phyloP scores from a whole-genome alignment of 2,329 filamentous ascomycete genomes.

The Sporothrix inflata region DNA sequence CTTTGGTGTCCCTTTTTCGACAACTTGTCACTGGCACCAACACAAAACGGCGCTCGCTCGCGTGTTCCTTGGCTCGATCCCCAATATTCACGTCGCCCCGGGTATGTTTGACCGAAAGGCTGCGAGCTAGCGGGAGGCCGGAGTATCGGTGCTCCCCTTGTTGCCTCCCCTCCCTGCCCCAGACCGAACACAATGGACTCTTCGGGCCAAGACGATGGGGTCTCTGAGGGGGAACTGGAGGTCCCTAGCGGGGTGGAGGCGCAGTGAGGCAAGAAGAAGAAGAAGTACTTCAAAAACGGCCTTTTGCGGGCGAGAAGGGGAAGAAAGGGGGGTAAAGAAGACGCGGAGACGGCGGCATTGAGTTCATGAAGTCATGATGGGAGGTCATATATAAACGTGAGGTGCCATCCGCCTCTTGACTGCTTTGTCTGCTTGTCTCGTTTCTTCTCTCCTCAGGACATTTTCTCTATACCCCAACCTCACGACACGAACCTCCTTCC shows the following conservation, averaged over 20 bases:
- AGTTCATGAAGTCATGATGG: conserved; percentile 19
- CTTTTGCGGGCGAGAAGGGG: neutral
- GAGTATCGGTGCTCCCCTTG: conserved; percentile 7
- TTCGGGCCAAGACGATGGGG: neutral
- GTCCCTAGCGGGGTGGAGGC: neutral
- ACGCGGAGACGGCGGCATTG: neutral
- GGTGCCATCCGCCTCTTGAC: neutral
- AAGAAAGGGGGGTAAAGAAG: neutral
- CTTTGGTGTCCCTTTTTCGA: neutral
- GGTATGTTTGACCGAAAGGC: conserved; percentile 22
- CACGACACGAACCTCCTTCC: neutral
- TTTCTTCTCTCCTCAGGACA: neutral
- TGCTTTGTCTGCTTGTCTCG: neutral
- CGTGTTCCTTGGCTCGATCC: conserved; percentile 6
- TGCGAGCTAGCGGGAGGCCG: conserved; percentile 10
- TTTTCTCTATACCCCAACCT: neutral
- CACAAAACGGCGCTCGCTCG: neutral
- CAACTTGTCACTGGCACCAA: neutral
- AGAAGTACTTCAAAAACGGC: neutral
- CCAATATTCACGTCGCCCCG: conserved; percentile 18
- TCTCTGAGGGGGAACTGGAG: conserved; percentile 17
- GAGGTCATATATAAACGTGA: neutral
- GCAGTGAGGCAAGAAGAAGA: neutral
- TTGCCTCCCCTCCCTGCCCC: neutral
- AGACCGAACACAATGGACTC: neutral